phyloP scores from a whole-genome alignment of 1,139 yeast genomes.

The Blastobotrys raffinosifermentans region DNA sequence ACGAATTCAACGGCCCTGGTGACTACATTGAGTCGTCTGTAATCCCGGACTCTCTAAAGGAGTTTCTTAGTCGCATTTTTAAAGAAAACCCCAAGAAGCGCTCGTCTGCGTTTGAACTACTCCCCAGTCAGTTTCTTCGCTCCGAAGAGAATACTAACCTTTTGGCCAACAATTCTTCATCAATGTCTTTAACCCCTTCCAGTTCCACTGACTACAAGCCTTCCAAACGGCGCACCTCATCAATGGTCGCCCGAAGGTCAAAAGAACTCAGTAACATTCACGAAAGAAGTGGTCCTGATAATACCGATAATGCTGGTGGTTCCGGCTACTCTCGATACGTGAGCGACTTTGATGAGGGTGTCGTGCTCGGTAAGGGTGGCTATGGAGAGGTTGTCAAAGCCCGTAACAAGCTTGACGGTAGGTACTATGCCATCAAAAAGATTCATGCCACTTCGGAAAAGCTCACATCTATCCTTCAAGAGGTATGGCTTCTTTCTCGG shows the following conservation, averaged over 20 bases:
- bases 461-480: conserved; percentile 74
- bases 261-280: conserved; percentile 1
- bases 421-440: conserved; percentile 90
- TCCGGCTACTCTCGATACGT: conserved; percentile 49
- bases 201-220: neutral
- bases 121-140: conserved; percentile 76
- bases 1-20: conserved; percentile 53
- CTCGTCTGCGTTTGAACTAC: conserved; percentile 73
- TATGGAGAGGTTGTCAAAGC: conserved; percentile 97
- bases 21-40: conserved; percentile 51
- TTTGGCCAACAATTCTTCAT: neutral
- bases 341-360: conserved; percentile 89
- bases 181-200: neutral
- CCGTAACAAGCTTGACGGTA: conserved; percentile 84
- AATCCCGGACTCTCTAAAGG: conserved; percentile 52
- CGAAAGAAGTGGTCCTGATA: neutral
- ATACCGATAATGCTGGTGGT: neutral
- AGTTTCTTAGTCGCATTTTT: conserved; percentile 62
- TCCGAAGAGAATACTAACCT: conserved; percentile 39
- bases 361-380: conserved; percentile 89
- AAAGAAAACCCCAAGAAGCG: conserved; percentile 63
- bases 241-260: conserved; percentile 2
- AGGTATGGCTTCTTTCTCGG: conserved; percentile 86
- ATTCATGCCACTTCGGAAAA: conserved; percentile 78
- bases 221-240: neutral